A percentile compares a stretch with the other conserved stretches of the same genome.
Conservation (phyloP, 345 rosid species). For the Ceriops decandra region DNA sequence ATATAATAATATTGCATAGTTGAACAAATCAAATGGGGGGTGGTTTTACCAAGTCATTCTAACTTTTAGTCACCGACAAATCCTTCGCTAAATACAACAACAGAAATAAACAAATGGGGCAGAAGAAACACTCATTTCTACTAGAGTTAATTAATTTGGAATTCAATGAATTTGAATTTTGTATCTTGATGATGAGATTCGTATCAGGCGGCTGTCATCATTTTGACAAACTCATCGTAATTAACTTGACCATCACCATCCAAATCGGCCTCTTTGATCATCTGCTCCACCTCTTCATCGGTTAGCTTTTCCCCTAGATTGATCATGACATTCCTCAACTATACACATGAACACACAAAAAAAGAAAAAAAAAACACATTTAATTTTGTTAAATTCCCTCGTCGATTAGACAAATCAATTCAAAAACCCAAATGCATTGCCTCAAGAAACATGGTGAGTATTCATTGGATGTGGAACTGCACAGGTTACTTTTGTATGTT, state of each 20-base stretch:
- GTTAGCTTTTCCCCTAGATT: constrained; percentile 87
- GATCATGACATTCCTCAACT: constrained; percentile 91
- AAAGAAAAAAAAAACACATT: too few relatives aligned
- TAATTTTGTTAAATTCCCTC: constrained; percentile 7
- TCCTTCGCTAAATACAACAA: constrained; percentile 6
- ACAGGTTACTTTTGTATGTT: neutral
- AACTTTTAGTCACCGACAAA: constrained; percentile 5
- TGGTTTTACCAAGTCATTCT: constrained; percentile 9
- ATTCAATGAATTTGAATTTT: neutral
- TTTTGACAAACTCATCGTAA: constrained; percentile 78
- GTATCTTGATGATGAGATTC: too few relatives aligned
- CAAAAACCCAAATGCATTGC: neutral
- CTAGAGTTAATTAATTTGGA: neutral
- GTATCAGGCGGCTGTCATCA: constrained; percentile 50
- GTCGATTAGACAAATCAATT: neutral
- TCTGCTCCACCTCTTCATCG: constrained; percentile 78
- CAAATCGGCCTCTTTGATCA: constrained; percentile 91
- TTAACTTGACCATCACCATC: constrained; percentile 94
- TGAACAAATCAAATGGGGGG: constrained; percentile 18
- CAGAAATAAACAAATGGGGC: neutral
- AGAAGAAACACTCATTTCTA: neutral
- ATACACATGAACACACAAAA: constrained; percentile 17
- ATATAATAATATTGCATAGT: constrained; percentile 10
- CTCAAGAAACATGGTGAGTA: constrained; percentile 1
- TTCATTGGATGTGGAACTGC: constrained; percentile 9